Base-by-base conservation (phyloP, 495 filamentous ascomycete species). In the Chaetomium fimeti region DNA sequence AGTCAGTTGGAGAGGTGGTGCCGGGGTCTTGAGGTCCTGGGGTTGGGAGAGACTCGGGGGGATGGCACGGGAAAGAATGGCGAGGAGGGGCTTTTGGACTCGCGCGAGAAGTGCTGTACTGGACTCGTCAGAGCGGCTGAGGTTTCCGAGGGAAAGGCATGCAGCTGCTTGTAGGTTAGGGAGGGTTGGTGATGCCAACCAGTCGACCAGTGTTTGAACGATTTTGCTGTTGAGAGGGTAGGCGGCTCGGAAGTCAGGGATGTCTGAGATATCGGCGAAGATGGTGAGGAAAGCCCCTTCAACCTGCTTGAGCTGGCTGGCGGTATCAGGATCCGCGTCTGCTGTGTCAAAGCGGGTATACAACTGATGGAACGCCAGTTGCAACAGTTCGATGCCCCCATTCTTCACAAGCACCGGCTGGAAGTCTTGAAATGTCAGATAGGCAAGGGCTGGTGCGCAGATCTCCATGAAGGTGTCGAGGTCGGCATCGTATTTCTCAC, bases 91-190 rank as follows among this genome's bases (percentile, higher is more conserved):
- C 11, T 76, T 71, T 60, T 89, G 86, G 7, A 91, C 77, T 7
- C 81, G 72, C 16, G 76, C 76, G 6, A 90, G 83, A 60, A 93
- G 83, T 43, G 79, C 65, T 27, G 71, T 73, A 69, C 86, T 89
- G 15, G 85, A 75, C 53, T 80, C 82, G 67, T 92, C 89, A 1
- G 88, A 89, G 64, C 89, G 85, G 48, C 86, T 83, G n/a, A 93
- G 68, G 69, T 93, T 94, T 24, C 91, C 91, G 7, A 93, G 82
- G 63, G 89, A 83, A 20, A 93, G 77, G 69, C 89, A 93, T 18
- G 89, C 86, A 36, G 87, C 88, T n/a, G 88, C 83, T 66, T 88
- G 88, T 1, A 92, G 81, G 53, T 88, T 81, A 5, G 66, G 38
- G 60, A 61, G 24, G 38, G 56, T 27, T 13, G 68, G 27, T 5